Conservation (phyloP, 305 asterid species). For the Fraxinus sp. region DNA sequence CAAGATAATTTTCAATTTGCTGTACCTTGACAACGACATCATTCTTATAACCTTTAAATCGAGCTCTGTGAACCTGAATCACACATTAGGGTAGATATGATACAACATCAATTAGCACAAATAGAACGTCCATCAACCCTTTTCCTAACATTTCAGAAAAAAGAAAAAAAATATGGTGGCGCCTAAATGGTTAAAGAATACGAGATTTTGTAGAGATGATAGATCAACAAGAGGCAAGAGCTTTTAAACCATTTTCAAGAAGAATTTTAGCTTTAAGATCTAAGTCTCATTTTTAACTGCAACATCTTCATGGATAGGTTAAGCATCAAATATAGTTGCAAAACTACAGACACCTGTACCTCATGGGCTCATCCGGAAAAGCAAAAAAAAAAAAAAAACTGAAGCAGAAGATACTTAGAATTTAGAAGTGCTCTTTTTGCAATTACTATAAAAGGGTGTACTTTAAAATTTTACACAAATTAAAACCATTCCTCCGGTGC, state of each 20-base stretch:
- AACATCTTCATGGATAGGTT: background rate
- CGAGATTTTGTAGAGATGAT: conserved; percentile 4
- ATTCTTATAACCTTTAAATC: conserved; percentile 68
- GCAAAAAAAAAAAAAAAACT: background rate
- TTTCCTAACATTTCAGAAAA: background rate
- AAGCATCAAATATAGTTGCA: conserved; percentile 10
- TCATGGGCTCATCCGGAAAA: background rate
- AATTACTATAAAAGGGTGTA: background rate
- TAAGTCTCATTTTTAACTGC: background rate
- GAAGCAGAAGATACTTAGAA: background rate
- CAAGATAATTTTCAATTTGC: conserved; percentile 7
- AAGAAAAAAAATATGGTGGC: background rate
- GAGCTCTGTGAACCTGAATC: conserved; percentile 84
- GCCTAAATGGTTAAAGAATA: conserved; percentile 2
- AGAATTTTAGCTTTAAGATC: conserved; percentile 11
- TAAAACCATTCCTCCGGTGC: background rate
- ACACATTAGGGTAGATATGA: conserved; percentile 20
- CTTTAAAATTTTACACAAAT: background rate
- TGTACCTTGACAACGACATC: conserved; percentile 93
- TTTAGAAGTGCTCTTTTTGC: background rate
- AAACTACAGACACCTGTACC: conserved; percentile 11
- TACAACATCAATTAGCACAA: conserved; percentile 10
- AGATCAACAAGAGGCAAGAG: background rate
- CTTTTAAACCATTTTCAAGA: conserved; percentile 16
- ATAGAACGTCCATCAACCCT: background rate